Evolutionary conservation across 1,284 basidiomycete genomes (phyloP), one percentile per base, ranked within the genome.

Genomic region (Cutaneotrichosporon cavernicola): DNA sequence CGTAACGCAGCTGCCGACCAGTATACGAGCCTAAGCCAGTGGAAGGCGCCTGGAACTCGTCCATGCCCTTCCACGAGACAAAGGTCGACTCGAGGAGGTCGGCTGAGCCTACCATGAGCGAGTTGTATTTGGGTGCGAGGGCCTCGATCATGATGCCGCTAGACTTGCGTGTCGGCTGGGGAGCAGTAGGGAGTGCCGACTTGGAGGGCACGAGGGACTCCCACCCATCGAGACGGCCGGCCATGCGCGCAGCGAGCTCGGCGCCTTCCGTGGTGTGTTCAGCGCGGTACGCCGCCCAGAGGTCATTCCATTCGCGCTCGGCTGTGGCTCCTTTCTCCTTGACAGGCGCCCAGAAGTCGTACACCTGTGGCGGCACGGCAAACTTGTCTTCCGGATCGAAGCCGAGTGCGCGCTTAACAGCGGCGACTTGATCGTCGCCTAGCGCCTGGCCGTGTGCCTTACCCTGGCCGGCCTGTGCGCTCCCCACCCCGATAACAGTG

Each of bases 1-100:
- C 72, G 55, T 62, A 73, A 18, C 71, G 66, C 31, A 73, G 63
- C 34, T 69, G 69, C 32, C 72, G 67, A 5, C 73, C 73, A 11
- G 64, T 38, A 55, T 70, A 73, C 52, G 71, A 65, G 10, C 72
- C 72, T 18, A 71, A 65, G 4, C 64, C 65, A 9, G 67, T 58
- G n/a, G 30, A 38, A 4, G 72, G 70, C 56, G 66, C 66, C 49
- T 72, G 71, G 62, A 72, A 72, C 38, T 72, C 71, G 13, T 58
- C 55, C 58, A 65, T 61, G 10, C 67, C 71, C 16, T 60, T 49
- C 49, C 63, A 73, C 30, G 62, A 67, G 46, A 73, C 70, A 32
- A 72, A 70, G 0, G 70, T 72, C 5, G 65, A 66, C 55, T 70
- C 70, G 31, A 68, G 49, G 58, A 73, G 57, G 51, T 73, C 72